Evolutionary conservation across 352 stramenopile genomes (phyloP), one percentile per base, ranked within the genome.

Genomic region (Phytophthora rubi): DNA sequence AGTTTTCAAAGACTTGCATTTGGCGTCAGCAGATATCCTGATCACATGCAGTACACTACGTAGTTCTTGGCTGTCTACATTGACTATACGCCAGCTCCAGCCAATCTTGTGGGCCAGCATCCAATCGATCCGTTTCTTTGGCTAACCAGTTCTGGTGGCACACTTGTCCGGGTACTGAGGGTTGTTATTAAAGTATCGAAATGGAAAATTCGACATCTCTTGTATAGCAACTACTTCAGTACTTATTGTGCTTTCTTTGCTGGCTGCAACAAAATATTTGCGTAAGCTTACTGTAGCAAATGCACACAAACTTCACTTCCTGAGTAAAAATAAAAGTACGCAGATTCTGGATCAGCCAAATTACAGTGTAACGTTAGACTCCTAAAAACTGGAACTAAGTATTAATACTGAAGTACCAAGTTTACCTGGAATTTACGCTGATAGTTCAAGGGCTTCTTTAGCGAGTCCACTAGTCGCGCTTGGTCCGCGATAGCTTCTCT

Each of bases 111-210:
- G 15, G 42, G 37, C 37, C 13, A 16, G 37, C 37, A 6, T 6
- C 37, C 42, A 48, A 16, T 21, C 57, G 44, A 18, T 63, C 57
- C n/a, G 39, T 48, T 63, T 55, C 39, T 18, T 63, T 30, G 10
- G 55, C n/a, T 45, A 62, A 33, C 39, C 44, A 55, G 57, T 48
- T 45, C 47, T 63, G 57, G 7, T 55, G 16, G 18, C 49, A 39
- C 18, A 65, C 16, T 65, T 65, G 47, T 58, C 59, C 37, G 59
- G 59, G 21, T 58, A 65, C 18, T 56, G 32, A 16, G 21, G 47
- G 13, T 52, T 16, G 60, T 47, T 54, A 37, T 60, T 37, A 10
- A 10, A 35, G 9, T 37, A 37, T 10, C 32, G 6, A 21, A 44
- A 54, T 62, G 15, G 37, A 53, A 21, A 52, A 44, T 7, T 15